Evolutionary conservation across 495 filamentous ascomycete species (phyloP), one percentile per base, ranked within the genome.

Genomic region (Hypoxylon cercidicola): DNA sequence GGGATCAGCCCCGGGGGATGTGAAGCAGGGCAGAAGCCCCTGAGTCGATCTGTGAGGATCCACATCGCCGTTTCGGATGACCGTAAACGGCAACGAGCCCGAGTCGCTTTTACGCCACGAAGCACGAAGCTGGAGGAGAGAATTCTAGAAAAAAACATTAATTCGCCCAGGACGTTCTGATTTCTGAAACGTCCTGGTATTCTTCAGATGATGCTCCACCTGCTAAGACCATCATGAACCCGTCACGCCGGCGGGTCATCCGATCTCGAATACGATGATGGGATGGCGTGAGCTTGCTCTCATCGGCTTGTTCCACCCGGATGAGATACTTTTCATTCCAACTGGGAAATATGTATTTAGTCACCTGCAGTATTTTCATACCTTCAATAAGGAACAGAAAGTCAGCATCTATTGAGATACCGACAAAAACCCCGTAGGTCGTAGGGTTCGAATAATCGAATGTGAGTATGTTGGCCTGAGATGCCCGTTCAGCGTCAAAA

Each of bases 21-120:
- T 15, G 28, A 41, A 21, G 60, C 55, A 51, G 12, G 49, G 61
- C 37, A 28, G 20, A 35, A 45, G 45, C 56, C 63, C 63, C 56
- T 68, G 59, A 23, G 54, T 62, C 59, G 54, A 62, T 62, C 64
- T 48, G 46, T 37, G 35, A 51, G 19, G 32, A 11, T 47, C 60
- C 65, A 63, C 65, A 39, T 56, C 39, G 20, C 55, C 60, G 65
- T 68, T 68, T 68, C 65, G 65, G n/a, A 18, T 60, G 43, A 12
- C 59, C 59, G 49, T 59, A 68, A 68, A 58, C 4, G 54, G 64
- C 6, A 68, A 34, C 37, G 10, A 4, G 6, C 54, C 63, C 63
- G 45, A n/a, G 56, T 10, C 19, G 21, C 23, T 7, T 43, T 55
- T 23, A 48, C 16, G 50, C 44, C 21, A 49, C 34, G 25, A 30